Conservation (phyloP, 371 early-diverging fungal species). For the Dichotomocladium elegans region DNA sequence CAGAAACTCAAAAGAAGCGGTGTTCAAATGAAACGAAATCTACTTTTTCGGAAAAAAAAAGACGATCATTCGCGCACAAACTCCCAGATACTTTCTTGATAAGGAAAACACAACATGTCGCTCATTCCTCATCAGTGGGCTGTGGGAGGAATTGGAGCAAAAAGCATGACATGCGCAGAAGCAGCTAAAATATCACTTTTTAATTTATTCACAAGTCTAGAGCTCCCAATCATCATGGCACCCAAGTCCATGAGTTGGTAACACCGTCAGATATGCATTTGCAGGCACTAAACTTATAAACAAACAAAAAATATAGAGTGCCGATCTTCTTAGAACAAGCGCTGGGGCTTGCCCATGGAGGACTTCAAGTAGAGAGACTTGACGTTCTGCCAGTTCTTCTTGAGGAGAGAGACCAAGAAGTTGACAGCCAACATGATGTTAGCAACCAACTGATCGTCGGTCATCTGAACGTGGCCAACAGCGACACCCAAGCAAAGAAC, state of each 20-base stretch:
- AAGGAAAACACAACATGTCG: too few species aligned
- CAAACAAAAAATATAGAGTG: neutral
- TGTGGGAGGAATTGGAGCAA: neutral
- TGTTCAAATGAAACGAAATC: too few species aligned
- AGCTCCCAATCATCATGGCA: conserved; percentile 17
- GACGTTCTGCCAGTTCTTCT: conserved; percentile 99
- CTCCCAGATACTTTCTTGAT: too few species aligned
- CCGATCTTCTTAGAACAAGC: conserved; percentile 62
- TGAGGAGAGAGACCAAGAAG: conserved; percentile 96
- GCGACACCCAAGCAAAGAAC: conserved; percentile 98
- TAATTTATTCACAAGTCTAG: neutral
- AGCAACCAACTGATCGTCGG: conserved; percentile 91
- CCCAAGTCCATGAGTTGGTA: conserved; percentile 18
- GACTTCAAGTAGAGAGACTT: conserved; percentile 98
- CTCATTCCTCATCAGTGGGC: too few species aligned
- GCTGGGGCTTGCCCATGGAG: conserved; percentile 94
- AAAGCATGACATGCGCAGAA: neutral
- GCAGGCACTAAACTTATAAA: neutral
- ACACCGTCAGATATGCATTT: conserved; percentile 14
- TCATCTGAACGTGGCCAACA: conserved; percentile 96
- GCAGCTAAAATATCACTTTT: neutral
- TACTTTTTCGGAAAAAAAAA: too few species aligned
- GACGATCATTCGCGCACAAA: too few species aligned
- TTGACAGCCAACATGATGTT: conserved; percentile 98
- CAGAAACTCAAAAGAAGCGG: neutral